Conservation (phyloP, 177 flowering plant species). For the Vitis hybrid region DNA sequence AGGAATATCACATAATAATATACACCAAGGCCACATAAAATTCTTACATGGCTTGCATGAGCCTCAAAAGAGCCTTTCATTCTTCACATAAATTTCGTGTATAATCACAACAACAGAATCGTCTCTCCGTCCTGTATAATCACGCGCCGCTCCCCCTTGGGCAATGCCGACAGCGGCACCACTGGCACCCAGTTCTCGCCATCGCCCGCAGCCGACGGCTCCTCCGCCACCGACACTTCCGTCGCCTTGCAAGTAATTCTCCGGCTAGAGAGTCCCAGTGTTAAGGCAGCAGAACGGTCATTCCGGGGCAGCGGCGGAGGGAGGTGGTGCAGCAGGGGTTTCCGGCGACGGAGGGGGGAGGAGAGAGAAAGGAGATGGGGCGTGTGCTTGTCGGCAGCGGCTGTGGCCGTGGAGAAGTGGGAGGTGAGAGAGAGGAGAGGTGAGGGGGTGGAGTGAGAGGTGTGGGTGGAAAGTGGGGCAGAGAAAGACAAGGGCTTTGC, state of each 20-base stretch:
- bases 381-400: conserved; percentile 7
- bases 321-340: conserved; percentile 7
- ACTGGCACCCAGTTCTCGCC: conserved; percentile 83
- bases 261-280: conserved; percentile 1
- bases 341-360: conserved; percentile 3
- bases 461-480: neutral
- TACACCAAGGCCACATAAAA: no score
- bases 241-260: conserved; percentile 56
- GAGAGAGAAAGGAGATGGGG: neutral
- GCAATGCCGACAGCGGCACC: conserved; percentile 85
- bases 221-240: conserved; percentile 46
- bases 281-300: neutral
- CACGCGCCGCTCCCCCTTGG: conserved; percentile 91
- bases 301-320: conserved; percentile 8
- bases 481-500: neutral
- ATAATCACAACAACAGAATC: conserved; percentile 63
- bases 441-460: conserved; percentile 5
- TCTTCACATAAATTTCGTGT: no score
- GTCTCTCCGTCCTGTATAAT: conserved; percentile 77
- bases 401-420: conserved; percentile 14
- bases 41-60: no score
- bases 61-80: no score
- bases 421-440: neutral
- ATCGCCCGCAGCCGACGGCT: conserved; percentile 29
- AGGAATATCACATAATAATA: no score